A percentile compares a stretch with the other conserved stretches of the same genome.
Conservation (phyloP, 2,329 filamentous ascomycete genomes). For the Colletotrichum limetticola region DNA sequence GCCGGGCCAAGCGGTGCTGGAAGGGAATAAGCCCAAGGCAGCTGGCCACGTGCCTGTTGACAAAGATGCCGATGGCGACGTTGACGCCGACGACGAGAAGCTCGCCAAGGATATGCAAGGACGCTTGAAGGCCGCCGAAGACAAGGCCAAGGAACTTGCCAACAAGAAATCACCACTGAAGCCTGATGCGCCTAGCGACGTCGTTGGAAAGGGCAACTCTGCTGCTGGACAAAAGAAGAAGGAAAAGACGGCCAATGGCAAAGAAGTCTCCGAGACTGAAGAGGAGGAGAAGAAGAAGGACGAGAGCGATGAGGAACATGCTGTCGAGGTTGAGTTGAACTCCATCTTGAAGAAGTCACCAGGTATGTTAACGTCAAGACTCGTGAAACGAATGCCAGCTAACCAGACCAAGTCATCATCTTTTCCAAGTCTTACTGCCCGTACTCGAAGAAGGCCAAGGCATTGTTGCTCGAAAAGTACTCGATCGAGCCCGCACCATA, state of each 20-base stretch:
- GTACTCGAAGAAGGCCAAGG: slow-evolving; percentile 86
- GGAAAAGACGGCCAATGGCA: slow-evolving; percentile 61
- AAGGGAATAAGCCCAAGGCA: slow-evolving; percentile 50
- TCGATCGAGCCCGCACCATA: slow-evolving; percentile 82
- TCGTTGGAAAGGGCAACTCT: slow-evolving; percentile 69
- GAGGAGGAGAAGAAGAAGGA: slow-evolving; percentile 51
- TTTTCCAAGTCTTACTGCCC: slow-evolving; percentile 97
- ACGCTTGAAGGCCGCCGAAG: slow-evolving; percentile 75
- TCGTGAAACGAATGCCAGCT: slow-evolving; percentile 16
- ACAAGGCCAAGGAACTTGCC: slow-evolving; percentile 74
- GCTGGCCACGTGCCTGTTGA: slow-evolving; percentile 55
- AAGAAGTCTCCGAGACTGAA: slow-evolving; percentile 46
- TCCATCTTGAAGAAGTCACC: slow-evolving; percentile 85
- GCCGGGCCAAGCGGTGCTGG: slow-evolving; percentile 51
- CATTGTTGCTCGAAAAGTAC: slow-evolving; percentile 85
- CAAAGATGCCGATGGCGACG: slow-evolving; percentile 64
- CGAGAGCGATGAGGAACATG: slow-evolving; percentile 68
- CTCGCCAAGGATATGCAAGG: slow-evolving; percentile 66
- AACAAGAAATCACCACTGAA: slow-evolving; percentile 73
- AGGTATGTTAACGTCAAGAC: slow-evolving; percentile 61
- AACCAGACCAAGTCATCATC: slow-evolving; percentile 76
- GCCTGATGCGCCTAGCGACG: slow-evolving; percentile 66
- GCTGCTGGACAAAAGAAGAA: slow-evolving; percentile 62
- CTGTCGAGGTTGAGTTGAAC: slow-evolving; percentile 78
- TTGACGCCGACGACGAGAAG: slow-evolving; percentile 66